These are phyloP conservation scores for Macroventuria anomochaeta DNA, from an alignment of 2,329 filamentous ascomycete genomes.

Conservation along the genomic window DNA sequence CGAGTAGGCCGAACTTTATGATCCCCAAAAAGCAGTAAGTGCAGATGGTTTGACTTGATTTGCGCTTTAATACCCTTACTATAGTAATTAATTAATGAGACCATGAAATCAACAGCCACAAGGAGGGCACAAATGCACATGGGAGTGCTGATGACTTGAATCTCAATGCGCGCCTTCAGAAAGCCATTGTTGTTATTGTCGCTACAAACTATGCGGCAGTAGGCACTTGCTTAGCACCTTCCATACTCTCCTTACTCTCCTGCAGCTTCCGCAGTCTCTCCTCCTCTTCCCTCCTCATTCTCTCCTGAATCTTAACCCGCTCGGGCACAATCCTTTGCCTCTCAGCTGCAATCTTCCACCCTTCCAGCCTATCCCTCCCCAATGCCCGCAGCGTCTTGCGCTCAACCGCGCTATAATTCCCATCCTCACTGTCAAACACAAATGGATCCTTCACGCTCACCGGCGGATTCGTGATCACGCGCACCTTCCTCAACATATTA, in stretches of 20 bases:
- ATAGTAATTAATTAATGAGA: background rate
- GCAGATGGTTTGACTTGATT: background rate
- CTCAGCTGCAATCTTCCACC: conserved; percentile 60
- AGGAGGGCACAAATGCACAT: background rate
- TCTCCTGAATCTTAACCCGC: conserved; percentile 55
- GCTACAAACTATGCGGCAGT: conserved; percentile 19
- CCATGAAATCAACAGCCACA: background rate
- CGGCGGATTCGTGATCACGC: conserved; percentile 64
- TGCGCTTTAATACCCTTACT: conserved; percentile 3
- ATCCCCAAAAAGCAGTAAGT: background rate
- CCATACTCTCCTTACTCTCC: conserved; percentile 20
- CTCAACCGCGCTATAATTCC: conserved; percentile 64
- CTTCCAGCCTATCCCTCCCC: conserved; percentile 55
- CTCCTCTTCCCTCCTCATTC: conserved; percentile 58
- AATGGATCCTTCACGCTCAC: conserved; percentile 61
- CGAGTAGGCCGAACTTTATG: conserved; percentile 16
- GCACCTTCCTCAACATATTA: conserved; percentile 56
- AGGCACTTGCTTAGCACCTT: conserved; percentile 21
- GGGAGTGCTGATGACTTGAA: no score
- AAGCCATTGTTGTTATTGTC: background rate
- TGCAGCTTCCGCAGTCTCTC: conserved; percentile 52
- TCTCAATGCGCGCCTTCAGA: no score
- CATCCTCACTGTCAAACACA: conserved; percentile 57
- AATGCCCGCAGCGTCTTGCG: conserved; percentile 60
- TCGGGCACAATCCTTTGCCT: conserved; percentile 61